Evolutionary conservation across 306 rosid species (phyloP).

Genomic region (Cyamopsis tetragonoloba): DNA sequence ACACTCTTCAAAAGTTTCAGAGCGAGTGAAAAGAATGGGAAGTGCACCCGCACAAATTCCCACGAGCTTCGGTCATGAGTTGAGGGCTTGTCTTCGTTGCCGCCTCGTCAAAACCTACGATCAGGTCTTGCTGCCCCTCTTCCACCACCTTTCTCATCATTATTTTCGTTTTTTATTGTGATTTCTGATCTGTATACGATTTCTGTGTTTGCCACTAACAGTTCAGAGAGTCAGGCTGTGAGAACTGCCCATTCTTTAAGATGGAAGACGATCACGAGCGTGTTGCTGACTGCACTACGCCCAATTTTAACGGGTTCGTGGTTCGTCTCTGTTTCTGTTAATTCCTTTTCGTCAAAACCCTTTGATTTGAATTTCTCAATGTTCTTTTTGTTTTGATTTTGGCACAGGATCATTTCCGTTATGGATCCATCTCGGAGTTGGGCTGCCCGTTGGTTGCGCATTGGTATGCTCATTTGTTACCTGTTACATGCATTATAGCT

Average conservation of each 20-base stretch:
- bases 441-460: constrained; percentile 95
- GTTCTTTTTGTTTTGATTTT: constrained; percentile 5
- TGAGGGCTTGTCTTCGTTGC: constrained; percentile 95
- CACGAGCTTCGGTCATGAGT: constrained; percentile 86
- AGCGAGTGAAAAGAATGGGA: constrained; percentile 54
- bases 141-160: not conserved
- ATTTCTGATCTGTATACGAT: not conserved
- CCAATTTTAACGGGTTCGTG: constrained; percentile 97
- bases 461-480: constrained; percentile 47
- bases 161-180: not conserved
- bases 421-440: constrained; percentile 93
- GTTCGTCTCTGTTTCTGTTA: not conserved
- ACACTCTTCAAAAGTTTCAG: too few relatives aligned
- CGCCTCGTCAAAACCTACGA: constrained; percentile 98
- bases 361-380: not conserved
- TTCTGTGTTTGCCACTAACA: constrained; percentile 24
- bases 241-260: constrained; percentile 90
- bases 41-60: constrained; percentile 83
- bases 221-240: constrained; percentile 92
- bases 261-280: constrained; percentile 91
- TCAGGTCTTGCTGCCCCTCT: constrained; percentile 48
- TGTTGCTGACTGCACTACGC: constrained; percentile 84
- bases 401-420: constrained; percentile 67
- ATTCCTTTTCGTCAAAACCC: not conserved
- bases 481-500: not conserved